These are phyloP conservation scores for Pelargonium citronellum DNA, from an alignment of 441 rosid genomes.

Conservation along the genomic window DNA sequence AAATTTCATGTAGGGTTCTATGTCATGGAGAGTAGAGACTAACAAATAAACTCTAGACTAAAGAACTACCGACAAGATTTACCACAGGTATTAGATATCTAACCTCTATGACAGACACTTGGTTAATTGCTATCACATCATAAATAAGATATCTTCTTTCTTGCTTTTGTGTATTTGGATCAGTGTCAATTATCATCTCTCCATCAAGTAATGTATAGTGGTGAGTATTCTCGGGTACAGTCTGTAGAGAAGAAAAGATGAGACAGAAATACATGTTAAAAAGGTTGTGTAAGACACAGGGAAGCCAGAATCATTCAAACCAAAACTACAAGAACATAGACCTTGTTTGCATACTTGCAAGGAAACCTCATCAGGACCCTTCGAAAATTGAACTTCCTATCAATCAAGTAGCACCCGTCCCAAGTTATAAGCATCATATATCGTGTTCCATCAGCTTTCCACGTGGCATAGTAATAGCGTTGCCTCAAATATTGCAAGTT, in stretches of 20 bases:
- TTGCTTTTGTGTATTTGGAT: slow-evolving; percentile 84
- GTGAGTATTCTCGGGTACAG: slow-evolving; percentile 70
- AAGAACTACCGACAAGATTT: background rate
- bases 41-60: background rate
- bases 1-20: background rate
- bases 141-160: slow-evolving; percentile 98
- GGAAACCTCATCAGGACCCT: slow-evolving; percentile 99
- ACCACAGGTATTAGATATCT: slow-evolving; percentile 15
- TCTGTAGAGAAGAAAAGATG: slow-evolving; percentile 41
- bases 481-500: slow-evolving; percentile 90
- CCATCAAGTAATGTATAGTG: slow-evolving; percentile 92
- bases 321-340: slow-evolving; percentile 34
- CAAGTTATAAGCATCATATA: slow-evolving; percentile 90
- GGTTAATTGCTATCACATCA: slow-evolving; percentile 89
- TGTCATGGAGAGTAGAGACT: slow-evolving; percentile 2
- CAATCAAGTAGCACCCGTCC: slow-evolving; percentile 88
- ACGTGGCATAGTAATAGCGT: slow-evolving; percentile 94
- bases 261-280: background rate
- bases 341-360: slow-evolving; percentile 58
- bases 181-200: slow-evolving; percentile 93
- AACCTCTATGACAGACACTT: slow-evolving; percentile 80
- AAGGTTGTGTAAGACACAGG: slow-evolving; percentile 18
- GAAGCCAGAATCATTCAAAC: slow-evolving; percentile 5
- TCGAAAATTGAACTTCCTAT: slow-evolving; percentile 79
- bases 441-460: slow-evolving; percentile 99